Evolutionary conservation across 768 basidiomycete genomes (phyloP).

Genomic region (Gelatoporia subvermispora): DNA sequence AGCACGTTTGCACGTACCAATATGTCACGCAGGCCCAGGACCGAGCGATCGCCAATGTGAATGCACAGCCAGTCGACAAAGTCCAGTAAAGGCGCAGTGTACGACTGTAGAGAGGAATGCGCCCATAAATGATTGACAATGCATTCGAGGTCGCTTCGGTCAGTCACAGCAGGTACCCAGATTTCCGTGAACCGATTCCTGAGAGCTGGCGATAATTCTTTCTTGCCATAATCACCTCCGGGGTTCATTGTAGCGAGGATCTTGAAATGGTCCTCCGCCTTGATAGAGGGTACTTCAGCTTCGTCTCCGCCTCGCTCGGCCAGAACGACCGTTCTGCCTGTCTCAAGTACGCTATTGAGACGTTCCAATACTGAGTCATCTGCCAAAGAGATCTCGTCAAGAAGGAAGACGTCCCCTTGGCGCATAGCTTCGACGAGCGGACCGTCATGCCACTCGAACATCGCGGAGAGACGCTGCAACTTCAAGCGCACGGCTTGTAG

Average conservation of each 20-base stretch:
- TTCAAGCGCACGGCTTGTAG: conserved; percentile 41
- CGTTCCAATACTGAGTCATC: conserved; percentile 98
- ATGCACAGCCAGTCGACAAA: conserved; percentile 79
- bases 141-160: conserved; percentile 65
- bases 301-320: conserved; percentile 87
- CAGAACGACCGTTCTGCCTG: conserved; percentile 79
- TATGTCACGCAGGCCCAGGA: conserved; percentile 82
- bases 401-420: conserved; percentile 75
- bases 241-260: conserved; percentile 99
- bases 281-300: conserved; percentile 59
- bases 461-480: conserved; percentile 52
- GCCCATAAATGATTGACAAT: conserved; percentile 75
- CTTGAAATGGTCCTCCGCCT: conserved; percentile 69
- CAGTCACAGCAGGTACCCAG: conserved; percentile 88
- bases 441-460: conserved; percentile 97
- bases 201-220: conserved; percentile 93
- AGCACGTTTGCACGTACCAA: conserved; percentile 51
- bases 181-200: conserved; percentile 99
- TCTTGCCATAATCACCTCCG: conserved; percentile 98
- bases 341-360: conserved; percentile 95
- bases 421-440: conserved; percentile 94
- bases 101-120: conserved; percentile 43
- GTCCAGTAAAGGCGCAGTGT: conserved; percentile 61
- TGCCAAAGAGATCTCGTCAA: conserved; percentile 96
- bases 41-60: conserved; percentile 54